Evolutionary conservation across 805 yeast genomes (phyloP), one percentile per base, ranked within the genome.

Genomic region (Saccharomyces paradoxus): DNA sequence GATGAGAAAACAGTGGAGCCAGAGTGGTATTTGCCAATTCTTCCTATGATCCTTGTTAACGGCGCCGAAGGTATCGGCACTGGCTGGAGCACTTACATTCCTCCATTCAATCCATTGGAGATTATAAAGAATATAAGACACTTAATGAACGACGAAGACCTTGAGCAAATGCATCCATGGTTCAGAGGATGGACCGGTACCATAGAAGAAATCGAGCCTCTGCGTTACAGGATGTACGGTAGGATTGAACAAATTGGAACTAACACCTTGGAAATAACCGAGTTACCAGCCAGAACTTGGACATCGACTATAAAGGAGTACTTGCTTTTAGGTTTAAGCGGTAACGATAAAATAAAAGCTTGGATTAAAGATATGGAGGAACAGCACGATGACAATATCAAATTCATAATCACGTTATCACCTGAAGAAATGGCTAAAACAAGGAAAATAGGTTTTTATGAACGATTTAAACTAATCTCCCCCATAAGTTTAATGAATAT

Each of bases 21-120:
- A 0, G 90, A 88, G 63, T 89, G 95, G 90, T 94, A 89, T 70
- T 75, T 89, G 46, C 99, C 99, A 0, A 83, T 94, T n/a, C 62
- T 94, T 44, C 99, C 99, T 9, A 88, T 90, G 89, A 68, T 94
- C n/a, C 77, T 94, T 57, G 96, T 94, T 4, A 94, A 94, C 66
- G 99, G 99, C 55, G 79, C 92, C 8, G 99, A 94, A 71, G 99
- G 99, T 74, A 94, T 94, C 69, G 99, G 99, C 58, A 91, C 99
- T 49, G 99, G 99, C 60, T 94, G 98, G 97, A 88, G 96, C 60
- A 90, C 98, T 1, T 83, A 81, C 57, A 86, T 94, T 58, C 99
- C 99, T 0, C 83, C 88, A 46, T 92, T 81, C 72, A 90, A 94
- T 67, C 99, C 99, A 0, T 63, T 69, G 13, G 98, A 92, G 66